Conservation (phyloP, 208 protist species). For the Vickermania spadyakhi region DNA sequence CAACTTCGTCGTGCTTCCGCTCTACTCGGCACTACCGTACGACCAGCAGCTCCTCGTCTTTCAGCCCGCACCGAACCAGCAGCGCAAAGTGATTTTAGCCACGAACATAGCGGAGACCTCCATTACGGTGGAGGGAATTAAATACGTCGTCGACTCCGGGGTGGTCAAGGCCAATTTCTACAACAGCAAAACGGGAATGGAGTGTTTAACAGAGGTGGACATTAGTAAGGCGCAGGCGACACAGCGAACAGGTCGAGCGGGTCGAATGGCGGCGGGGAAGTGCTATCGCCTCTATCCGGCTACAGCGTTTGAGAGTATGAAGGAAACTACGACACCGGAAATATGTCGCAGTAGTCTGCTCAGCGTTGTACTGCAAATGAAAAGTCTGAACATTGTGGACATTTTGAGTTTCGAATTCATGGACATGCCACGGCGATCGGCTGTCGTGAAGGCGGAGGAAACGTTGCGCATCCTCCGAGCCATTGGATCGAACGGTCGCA, state of each 20-base stretch:
- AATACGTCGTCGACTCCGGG: constrained; percentile 98
- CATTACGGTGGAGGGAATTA: constrained; percentile 98
- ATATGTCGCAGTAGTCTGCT: constrained; percentile 98
- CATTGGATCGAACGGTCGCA: constrained; percentile 77
- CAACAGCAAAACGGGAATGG: constrained; percentile 96
- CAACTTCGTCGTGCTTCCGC: constrained; percentile 63
- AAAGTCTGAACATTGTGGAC: constrained; percentile 94
- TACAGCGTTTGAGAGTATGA: constrained; percentile 92
- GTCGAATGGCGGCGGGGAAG: constrained; percentile 94
- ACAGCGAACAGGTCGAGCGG: constrained; percentile 96
- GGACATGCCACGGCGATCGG: constrained; percentile 91
- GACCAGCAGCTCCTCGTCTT: constrained; percentile 96
- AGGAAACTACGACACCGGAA: constrained; percentile 95
- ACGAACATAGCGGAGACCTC: constrained; percentile 99
- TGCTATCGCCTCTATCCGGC: constrained; percentile 98
- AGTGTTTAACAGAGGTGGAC: constrained; percentile 91
- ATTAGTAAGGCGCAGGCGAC: constrained; percentile 91
- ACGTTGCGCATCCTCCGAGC: constrained; percentile 91
- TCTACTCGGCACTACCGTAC: constrained; percentile 96
- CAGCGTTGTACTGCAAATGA: constrained; percentile 96
- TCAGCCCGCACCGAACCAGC: constrained; percentile 78
- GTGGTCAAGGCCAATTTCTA: constrained; percentile 97
- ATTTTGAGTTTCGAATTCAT: constrained; percentile 98
- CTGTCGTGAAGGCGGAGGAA: constrained; percentile 90
- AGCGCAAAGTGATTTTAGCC: constrained; percentile 94